phyloP scores from a whole-genome alignment of 176 grass and related monocot species.

The Eremochloa ophiuroides region DNA sequence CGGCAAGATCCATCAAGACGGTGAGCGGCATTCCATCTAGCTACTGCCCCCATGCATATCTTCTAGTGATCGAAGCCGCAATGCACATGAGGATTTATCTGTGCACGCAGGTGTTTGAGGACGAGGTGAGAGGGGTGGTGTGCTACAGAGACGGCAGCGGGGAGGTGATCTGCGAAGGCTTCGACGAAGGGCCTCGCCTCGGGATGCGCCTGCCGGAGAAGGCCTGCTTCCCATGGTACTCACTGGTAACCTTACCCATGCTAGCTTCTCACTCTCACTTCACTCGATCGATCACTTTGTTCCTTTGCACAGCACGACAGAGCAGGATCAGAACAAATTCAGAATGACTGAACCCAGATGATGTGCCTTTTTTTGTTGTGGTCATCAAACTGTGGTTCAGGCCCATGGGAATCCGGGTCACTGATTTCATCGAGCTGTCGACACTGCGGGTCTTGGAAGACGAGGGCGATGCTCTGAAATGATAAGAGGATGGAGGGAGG shows the following conservation, averaged over 20 bases:
- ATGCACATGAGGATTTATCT: not conserved
- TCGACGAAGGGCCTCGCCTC: conserved; percentile 52
- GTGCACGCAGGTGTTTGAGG: conserved; percentile 54
- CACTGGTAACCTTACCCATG: not conserved
- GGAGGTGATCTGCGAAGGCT: conserved; percentile 62
- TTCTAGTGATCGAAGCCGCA: not conserved
- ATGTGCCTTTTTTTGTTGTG: not conserved
- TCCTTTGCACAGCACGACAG: not conserved
- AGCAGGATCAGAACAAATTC: not conserved
- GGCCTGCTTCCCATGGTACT: conserved; percentile 28
- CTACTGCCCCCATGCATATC: not conserved
- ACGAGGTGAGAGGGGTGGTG: conserved; percentile 47
- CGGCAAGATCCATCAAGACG: not conserved
- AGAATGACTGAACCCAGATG: not conserved
- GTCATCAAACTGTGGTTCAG: not conserved
- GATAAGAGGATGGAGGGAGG: not conserved
- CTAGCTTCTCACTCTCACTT: not conserved
- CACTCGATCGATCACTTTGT: not conserved
- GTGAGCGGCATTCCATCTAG: not conserved
- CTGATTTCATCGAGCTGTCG: conserved; percentile 39
- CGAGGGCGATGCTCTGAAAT: conserved; percentile 1
- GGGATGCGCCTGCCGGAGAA: conserved; percentile 13
- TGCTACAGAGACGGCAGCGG: conserved; percentile 55
- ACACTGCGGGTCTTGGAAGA: conserved; percentile 28
- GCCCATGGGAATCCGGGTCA: conserved; percentile 18